Evolutionary conservation across 1,284 basidiomycete genomes (phyloP).

Genomic region (Phellopilus nigrolimitatus): DNA sequence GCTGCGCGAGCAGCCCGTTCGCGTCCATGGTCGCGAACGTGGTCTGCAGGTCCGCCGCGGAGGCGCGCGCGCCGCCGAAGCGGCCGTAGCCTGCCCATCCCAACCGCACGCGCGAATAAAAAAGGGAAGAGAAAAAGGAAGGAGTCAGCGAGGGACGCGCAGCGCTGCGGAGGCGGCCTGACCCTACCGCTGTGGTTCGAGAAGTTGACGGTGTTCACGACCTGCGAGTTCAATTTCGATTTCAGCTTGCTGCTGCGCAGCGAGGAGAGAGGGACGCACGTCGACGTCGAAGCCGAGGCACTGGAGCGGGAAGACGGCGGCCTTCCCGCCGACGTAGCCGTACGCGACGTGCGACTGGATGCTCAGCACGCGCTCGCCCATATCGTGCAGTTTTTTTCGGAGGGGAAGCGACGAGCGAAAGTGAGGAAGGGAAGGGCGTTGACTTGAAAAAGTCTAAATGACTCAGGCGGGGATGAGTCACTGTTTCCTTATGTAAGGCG

Average conservation of each 20-base stretch:
- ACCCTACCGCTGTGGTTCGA: slow-evolving; percentile 87
- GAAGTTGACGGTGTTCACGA: slow-evolving; percentile 93
- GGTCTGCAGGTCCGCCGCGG: slow-evolving; percentile 57
- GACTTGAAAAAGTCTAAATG: too few species aligned
- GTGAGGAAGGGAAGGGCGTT: too few species aligned
- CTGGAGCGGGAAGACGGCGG: slow-evolving; percentile 93
- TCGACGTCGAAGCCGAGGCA: slow-evolving; percentile 96
- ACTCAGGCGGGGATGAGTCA: too few species aligned
- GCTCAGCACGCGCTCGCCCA: slow-evolving; percentile 54
- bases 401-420: too few species aligned
- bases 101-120: too few species aligned
- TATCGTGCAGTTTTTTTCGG: too few species aligned
- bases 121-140: not conserved
- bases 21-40: slow-evolving; percentile 67
- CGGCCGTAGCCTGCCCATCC: slow-evolving; percentile 69
- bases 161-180: not conserved
- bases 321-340: slow-evolving; percentile 95
- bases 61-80: slow-evolving; percentile 70
- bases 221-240: slow-evolving; percentile 44
- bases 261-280: slow-evolving; percentile 44
- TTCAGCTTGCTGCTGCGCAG: not conserved
- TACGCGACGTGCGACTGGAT: slow-evolving; percentile 93
- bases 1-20: slow-evolving; percentile 62
- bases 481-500: too few species aligned
- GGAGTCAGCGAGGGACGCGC: slow-evolving; percentile 1